Percentiles rank a stretch among this genome's conserved stretches.
phyloP scores from a whole-genome alignment of 1,139 yeast genomes.

The Nakaseomyces glabratus region DNA sequence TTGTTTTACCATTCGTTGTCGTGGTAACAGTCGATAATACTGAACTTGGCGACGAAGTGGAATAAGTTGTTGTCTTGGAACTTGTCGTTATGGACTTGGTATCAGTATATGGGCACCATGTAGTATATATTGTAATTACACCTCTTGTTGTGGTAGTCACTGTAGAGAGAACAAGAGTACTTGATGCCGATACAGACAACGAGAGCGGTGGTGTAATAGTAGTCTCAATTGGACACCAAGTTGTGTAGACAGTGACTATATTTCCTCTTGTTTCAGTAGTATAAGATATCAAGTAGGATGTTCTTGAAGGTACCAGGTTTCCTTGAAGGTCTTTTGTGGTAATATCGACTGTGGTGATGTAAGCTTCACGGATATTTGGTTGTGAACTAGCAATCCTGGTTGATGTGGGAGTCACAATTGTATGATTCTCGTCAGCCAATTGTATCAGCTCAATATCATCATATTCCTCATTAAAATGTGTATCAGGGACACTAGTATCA shows the following conservation, averaged over 20 bases:
- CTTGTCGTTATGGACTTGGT: background rate
- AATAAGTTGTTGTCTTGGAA: background rate
- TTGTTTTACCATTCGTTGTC: constrained; percentile 8
- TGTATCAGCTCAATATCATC: too few species aligned
- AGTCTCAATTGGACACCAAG: constrained; percentile 35
- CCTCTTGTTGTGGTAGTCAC: constrained; percentile 6
- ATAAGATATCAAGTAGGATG: constrained; percentile 9
- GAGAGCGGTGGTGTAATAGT: background rate
- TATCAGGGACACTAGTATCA: background rate
- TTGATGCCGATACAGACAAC: background rate
- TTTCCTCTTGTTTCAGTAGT: background rate
- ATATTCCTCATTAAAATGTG: background rate
- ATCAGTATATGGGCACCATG: constrained; percentile 8
- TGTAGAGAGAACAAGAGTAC: constrained; percentile 5
- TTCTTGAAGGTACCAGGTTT: constrained; percentile 6
- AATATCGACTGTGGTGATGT: too few species aligned
- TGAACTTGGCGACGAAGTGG: too few species aligned
- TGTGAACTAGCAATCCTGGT: too few species aligned
- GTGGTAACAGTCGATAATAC: too few species aligned
- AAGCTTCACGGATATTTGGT: too few species aligned
- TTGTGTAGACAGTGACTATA: constrained; percentile 27
- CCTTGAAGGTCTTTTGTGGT: background rate
- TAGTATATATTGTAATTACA: constrained; percentile 7
- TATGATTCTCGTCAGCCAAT: too few species aligned
- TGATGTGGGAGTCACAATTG: too few species aligned